Base-by-base conservation (phyloP, 345 rosid species). In the thale cress (Arabidopsis thaliana) region DNA sequence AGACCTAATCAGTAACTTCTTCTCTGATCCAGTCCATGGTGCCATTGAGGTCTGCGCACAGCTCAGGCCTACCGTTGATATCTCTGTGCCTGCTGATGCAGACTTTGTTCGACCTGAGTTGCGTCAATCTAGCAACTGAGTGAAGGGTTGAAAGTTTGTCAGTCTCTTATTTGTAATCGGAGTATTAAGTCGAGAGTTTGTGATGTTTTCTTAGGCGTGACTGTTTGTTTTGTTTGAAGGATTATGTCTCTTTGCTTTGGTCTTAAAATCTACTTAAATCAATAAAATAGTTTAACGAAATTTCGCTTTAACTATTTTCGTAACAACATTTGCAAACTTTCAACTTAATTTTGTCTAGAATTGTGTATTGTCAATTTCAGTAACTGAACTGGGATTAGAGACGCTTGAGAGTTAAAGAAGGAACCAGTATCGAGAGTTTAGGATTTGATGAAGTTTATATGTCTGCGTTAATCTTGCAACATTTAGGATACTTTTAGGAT, bases 81-180 rank as follows among this genome's bases (percentile, higher is more conserved):
- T 93, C 65, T 91, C 98, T 0, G 94, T 91, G 57, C 82, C 98
- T 16, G 42, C 89, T 3, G 88, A 93, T 79, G 98, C 98, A 0
- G 96, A 93, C 74, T 93, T 93, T 40, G 98, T 93, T 40, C 96
- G 97, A 14, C 97, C 97, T 0, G 98, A 91, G 85, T 76, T 93
- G 71, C 90, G 97, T 55, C 93, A 87, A 66, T 73, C 91, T n/a
- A 73, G 84, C 64, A 82, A 85, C 71, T 88, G 67, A 82, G 76
- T 53, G 50, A 52, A 51, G n/a, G 24, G 49, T 71, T 64, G 34
- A 6, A 49, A 7, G 53, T 44, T 34, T 36, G 44, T 28, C 16
- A 16, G 23, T 60, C 28, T 60, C 40, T 64, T 16, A 14, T 57
- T 42, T 78, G 73, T 55, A 52, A 71, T 64, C 59, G 28, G 30